These are phyloP conservation scores for Artemisia argyi DNA, from an alignment of 129 eudicot species.

Conservation along the genomic window DNA sequence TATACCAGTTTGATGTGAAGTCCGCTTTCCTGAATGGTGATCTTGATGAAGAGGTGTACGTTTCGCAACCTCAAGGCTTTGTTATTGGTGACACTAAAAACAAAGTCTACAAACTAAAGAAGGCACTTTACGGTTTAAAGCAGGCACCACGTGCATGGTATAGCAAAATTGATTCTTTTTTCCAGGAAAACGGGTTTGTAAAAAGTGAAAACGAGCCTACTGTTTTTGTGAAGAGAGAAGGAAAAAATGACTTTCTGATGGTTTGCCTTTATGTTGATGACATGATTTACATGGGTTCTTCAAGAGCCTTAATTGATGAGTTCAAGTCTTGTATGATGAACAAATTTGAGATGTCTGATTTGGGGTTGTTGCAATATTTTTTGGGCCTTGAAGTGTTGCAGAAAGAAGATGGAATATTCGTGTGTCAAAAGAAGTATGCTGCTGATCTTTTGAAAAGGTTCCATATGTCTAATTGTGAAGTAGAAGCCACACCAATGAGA, in stretches of 20 bases:
- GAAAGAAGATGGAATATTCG: conserved; percentile 11
- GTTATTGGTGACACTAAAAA: too few relatives aligned
- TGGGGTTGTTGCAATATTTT: not conserved
- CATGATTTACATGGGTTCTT: conserved; percentile 32
- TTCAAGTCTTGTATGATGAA: conserved; percentile 22
- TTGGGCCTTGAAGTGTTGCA: conserved; percentile 25
- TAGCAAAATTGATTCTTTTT: too few relatives aligned
- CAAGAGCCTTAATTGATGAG: conserved; percentile 5
- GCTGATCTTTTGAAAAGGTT: conserved; percentile 19
- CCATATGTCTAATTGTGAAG: too few relatives aligned
- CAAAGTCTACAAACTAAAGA: too few relatives aligned
- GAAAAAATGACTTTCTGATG: conserved; percentile 1
- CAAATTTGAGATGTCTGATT: conserved; percentile 16
- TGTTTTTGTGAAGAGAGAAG: conserved; percentile 1
- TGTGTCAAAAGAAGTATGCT: not conserved
- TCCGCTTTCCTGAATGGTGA: conserved; percentile 23
- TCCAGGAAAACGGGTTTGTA: too few relatives aligned
- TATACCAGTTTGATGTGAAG: conserved; percentile 29
- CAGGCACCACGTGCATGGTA: too few relatives aligned
- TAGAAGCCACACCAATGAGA: conserved; percentile 12
- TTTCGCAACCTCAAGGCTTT: conserved; percentile 16
- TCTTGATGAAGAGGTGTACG: conserved; percentile 24
- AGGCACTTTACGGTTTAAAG: too few relatives aligned
- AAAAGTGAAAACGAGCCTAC: not conserved
- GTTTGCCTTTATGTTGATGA: conserved; percentile 33